Evolutionary conservation across 2,329 filamentous ascomycete species (phyloP), one percentile per base, ranked within the genome.

Genomic region (Colletotrichum lini): DNA sequence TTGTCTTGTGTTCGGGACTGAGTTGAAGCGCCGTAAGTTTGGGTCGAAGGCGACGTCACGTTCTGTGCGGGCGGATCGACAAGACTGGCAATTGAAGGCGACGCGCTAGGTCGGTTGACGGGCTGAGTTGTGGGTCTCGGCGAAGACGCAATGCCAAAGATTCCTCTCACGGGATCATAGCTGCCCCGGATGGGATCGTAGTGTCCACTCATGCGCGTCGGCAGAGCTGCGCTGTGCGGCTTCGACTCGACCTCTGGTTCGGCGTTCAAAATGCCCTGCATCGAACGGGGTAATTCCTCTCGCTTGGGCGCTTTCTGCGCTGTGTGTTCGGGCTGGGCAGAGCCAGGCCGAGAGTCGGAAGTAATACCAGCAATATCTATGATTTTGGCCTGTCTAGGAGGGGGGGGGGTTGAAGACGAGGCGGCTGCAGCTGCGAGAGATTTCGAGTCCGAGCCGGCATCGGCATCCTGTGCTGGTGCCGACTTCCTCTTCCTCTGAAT

Each of bases 171-270:
- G 1, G 89, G 89, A 75, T 92, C 90, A 75, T 91, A 92, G 74
- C 88, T 91, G n/a, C 92, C 94, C 57, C 95, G 90, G 74, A 98
- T 95, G 0, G 95, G 95, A 80, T 98, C 95, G 82, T 96, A 98
- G 77, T 94, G 93, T 53, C 94, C 92, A 77, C 93, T 93, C 16
- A 92, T 91, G 60, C 92, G 85, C 59, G 86, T 83, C 10, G 86
- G 84, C 21, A 83, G 78, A 53, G 83, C 72, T 73, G 81, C 73
- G 83, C 68, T 86, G 81, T 82, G 84, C 49, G 80, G 85, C 70
- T 81, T 86, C 54, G 82, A 81, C 21, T 68, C 65, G 65, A 81
- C 82, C 49, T 74, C 73, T n/a, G 81, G 83, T 74, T 87, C 87
- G 70, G 85, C 85, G 73, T 90, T 90, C 42, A 90, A 80, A 58